Evolutionary conservation across 2,329 filamentous ascomycete genomes (phyloP).

Genomic region (Hypoxylon sp.): DNA sequence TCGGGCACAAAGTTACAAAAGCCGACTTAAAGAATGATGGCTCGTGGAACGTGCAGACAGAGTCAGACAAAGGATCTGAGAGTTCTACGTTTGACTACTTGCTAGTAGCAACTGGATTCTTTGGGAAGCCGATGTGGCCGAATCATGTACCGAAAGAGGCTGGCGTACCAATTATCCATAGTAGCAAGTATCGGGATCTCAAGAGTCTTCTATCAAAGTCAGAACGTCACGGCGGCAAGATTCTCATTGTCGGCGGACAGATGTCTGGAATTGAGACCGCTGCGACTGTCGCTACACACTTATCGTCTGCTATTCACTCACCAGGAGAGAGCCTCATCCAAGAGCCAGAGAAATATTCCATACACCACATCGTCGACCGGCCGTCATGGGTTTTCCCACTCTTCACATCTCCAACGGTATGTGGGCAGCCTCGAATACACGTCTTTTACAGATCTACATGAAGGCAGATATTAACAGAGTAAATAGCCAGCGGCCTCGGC

Average conservation of each 20-base stretch:
- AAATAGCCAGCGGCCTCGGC: slow-evolving; percentile 62
- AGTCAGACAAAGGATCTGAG: slow-evolving; percentile 57
- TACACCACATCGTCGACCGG: slow-evolving; percentile 78
- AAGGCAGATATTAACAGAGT: slow-evolving; percentile 52
- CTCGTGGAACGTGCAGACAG: slow-evolving; percentile 60
- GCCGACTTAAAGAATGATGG: slow-evolving; percentile 56
- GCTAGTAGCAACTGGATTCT: slow-evolving; percentile 82
- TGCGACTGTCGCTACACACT: slow-evolving; percentile 77
- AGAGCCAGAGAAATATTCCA: slow-evolving; percentile 65
- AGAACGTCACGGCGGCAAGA: slow-evolving; percentile 65
- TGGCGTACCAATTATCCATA: slow-evolving; percentile 73
- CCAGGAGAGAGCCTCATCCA: slow-evolving; percentile 60
- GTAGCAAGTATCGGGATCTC: slow-evolving; percentile 74
- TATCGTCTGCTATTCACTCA: slow-evolving; percentile 74
- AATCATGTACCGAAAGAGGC: slow-evolving; percentile 57
- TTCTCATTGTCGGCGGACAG: slow-evolving; percentile 83
- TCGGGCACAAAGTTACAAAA: slow-evolving; percentile 64
- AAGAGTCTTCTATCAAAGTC: slow-evolving; percentile 61
- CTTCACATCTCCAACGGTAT: slow-evolving; percentile 66
- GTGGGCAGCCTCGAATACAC: slow-evolving; percentile 15
- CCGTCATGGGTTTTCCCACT: slow-evolving; percentile 81
- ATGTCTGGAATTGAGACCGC: slow-evolving; percentile 87
- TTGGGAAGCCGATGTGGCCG: slow-evolving; percentile 72
- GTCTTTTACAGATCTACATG: not conserved
- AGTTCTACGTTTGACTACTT: slow-evolving; percentile 77